Percentiles rank a stretch among this genome's conserved stretches.
phyloP scores from a whole-genome alignment of 306 rosid genomes.

The Leucaena leucocephala region DNA sequence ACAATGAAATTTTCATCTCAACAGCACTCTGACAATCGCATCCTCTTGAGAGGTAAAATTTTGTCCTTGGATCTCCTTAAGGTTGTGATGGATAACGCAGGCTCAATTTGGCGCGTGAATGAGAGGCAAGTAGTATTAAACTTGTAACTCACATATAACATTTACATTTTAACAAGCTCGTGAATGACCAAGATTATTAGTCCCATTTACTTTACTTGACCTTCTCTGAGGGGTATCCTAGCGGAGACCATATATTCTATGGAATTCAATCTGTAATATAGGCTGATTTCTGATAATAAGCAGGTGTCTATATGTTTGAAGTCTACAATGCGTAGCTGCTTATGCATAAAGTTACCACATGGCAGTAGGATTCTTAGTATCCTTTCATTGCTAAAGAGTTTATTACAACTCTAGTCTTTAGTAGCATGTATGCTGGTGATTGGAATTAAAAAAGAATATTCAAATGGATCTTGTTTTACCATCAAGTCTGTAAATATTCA shows the following conservation, averaged over 20 bases:
- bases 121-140: constrained; percentile 76
- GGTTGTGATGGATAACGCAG: constrained; percentile 84
- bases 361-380: neutral
- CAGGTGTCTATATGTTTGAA: neutral
- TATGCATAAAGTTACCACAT: neutral
- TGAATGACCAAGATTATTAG: neutral
- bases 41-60: constrained; percentile 90
- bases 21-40: constrained; percentile 86
- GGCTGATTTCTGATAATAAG: neutral
- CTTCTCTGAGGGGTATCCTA: neutral
- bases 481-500: neutral
- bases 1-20: constrained; percentile 95
- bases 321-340: neutral
- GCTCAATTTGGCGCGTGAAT: constrained; percentile 77
- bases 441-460: constrained; percentile 1
- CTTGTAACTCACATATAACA: constrained; percentile 1
- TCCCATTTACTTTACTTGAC: neutral
- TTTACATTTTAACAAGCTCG: neutral
- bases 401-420: neutral
- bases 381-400: neutral
- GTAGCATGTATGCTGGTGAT: neutral
- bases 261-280: constrained; percentile 6
- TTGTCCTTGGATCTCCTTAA: constrained; percentile 97
- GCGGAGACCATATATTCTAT: neutral
- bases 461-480: neutral